phyloP scores from a whole-genome alignment of 352 stramenopile genomes.

The Phytopythium oedochilum region DNA sequence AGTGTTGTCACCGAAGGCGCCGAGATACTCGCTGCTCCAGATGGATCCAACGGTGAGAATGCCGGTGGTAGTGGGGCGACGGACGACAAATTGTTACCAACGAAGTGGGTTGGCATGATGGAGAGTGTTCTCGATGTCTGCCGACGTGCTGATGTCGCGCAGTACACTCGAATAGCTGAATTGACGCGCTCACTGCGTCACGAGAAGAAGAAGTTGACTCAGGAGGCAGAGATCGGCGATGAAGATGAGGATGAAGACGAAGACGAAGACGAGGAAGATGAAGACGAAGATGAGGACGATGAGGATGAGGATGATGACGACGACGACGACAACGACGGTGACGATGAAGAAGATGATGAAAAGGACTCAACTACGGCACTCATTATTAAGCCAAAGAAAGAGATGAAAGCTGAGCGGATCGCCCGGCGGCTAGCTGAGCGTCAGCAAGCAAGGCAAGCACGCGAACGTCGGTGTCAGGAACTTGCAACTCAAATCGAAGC shows the following conservation, averaged over 20 bases:
- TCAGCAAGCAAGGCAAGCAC: slow-evolving; percentile 8
- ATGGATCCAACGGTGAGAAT: background rate
- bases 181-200: slow-evolving; percentile 16
- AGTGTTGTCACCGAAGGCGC: background rate
- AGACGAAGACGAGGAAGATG: slow-evolving; percentile 15
- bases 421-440: slow-evolving; percentile 7
- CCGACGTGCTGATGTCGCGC: slow-evolving; percentile 20
- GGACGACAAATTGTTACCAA: background rate
- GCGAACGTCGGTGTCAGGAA: slow-evolving; percentile 9
- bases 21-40: background rate
- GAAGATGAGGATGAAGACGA: slow-evolving; percentile 21
- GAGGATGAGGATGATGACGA: slow-evolving; percentile 8
- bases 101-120: slow-evolving; percentile 31
- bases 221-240: slow-evolving; percentile 22
- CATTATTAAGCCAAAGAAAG: slow-evolving; percentile 4
- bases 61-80: background rate
- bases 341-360: slow-evolving; percentile 2
- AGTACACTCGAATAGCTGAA: slow-evolving; percentile 9
- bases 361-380: background rate
- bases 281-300: slow-evolving; percentile 16
- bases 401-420: slow-evolving; percentile 3
- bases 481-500: slow-evolving; percentile 10
- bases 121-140: slow-evolving; percentile 19
- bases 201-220: slow-evolving; percentile 15
- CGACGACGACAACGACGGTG: slow-evolving; percentile 14